Base-by-base conservation (phyloP, 2,329 filamentous ascomycete genomes). In the Calonectria pseudoturangicola region DNA sequence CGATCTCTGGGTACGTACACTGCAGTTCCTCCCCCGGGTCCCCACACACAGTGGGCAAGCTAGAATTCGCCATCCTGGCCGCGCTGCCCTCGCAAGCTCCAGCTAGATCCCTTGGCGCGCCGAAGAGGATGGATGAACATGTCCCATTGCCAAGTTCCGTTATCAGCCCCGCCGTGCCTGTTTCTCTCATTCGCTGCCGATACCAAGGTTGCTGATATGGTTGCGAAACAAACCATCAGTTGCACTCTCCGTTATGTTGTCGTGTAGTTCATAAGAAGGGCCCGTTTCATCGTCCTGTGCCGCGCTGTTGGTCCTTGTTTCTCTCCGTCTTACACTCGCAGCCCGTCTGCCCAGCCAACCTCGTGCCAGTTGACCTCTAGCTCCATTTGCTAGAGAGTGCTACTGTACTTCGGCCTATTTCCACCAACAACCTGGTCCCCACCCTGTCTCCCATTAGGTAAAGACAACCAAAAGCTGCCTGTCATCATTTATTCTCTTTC, bases 81-180 rank as follows among this genome's bases (percentile, higher is more conserved):
- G n/a, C 39, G 33, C 33, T 66, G 21, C 63, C 51, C 63, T 51
- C 33, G 30, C 54, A 47, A 33, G 68, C 60, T 69, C 48, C 51
- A 48, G 36, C 10, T 28, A 68, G 28, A 51, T 67, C 43, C 54
- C 43, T 51, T 68, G 50, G 45, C 62, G 54, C 54, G 50, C 25
- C 60, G 64, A 48, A 65, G 43, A 33, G 62, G 62, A 70, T 48
- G 68, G 50, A 18, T 28, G 33, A 25, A n/a, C 36, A 66, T 60
- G 51, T 27, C 50, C 51, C 68, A 60, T 70, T 62, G 30, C 39
- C 39, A 30, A 48, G 33, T 47, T 43, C 50, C 56, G 66, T 73
- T 75, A 75, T 75, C 74, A 71, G 70, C 70, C 58, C 64, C 65
- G 68, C 70, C 50, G 54, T 65, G 18, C 18, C n/a, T 33, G 28